These are phyloP conservation scores for Leccinellum albellum DNA, from an alignment of 768 basidiomycete species.

Conservation along the genomic window DNA sequence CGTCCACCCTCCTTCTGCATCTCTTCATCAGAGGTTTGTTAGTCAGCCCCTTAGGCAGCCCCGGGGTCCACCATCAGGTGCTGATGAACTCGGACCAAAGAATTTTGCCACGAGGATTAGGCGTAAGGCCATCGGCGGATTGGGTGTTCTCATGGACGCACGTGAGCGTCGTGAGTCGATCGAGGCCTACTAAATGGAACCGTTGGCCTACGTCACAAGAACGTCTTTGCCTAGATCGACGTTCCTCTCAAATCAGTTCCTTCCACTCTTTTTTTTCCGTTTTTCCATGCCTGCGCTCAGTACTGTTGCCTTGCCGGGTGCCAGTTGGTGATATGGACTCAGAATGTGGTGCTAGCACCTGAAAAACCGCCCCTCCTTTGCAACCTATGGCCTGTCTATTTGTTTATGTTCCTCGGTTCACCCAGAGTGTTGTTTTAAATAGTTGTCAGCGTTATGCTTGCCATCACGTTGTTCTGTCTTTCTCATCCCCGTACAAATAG, in stretches of 20 bases:
- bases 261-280: constrained; percentile 17
- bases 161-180: constrained; percentile 75
- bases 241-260: constrained; percentile 14
- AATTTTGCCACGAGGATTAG: constrained; percentile 86
- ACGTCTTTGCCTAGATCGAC: constrained; percentile 6
- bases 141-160: constrained; percentile 76
- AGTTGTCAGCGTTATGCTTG: constrained; percentile 26
- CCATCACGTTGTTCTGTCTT: constrained; percentile 20
- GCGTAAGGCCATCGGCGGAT: constrained; percentile 78
- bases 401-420: constrained; percentile 19
- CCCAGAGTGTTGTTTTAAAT: constrained; percentile 27
- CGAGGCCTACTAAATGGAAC: constrained; percentile 54
- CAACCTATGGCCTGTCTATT: constrained; percentile 20
- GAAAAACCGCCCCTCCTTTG: constrained; percentile 23
- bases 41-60: constrained; percentile 83
- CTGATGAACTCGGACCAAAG: constrained; percentile 82
- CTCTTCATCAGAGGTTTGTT: constrained; percentile 49
- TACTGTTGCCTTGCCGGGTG: constrained; percentile 6
- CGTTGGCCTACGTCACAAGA: constrained; percentile 4
- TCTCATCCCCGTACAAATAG: constrained; percentile 14
- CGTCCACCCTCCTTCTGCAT: constrained; percentile 17
- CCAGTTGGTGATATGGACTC: constrained; percentile 19
- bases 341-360: constrained; percentile 24
- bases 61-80: constrained; percentile 80
- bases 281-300: constrained; percentile 10